Base-by-base conservation (phyloP, 139 green algal genomes). In the Marvania coccoides region DNA sequence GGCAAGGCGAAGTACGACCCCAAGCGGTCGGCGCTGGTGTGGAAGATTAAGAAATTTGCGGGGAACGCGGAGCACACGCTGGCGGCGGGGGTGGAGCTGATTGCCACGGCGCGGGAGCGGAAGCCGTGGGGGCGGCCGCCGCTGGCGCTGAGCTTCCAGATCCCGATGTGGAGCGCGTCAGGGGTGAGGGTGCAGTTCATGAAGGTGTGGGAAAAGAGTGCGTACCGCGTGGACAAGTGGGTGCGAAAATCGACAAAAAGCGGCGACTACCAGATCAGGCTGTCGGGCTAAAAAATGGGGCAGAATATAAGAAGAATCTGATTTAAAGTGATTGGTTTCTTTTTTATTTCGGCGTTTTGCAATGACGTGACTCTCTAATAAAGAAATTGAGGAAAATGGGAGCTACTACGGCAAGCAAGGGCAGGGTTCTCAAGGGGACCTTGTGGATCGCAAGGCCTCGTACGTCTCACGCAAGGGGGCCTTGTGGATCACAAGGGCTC, bases 1-100 rank as follows among this genome's bases (percentile, higher is more conserved):
- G 91, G 91, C 36, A 91, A 91, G 55, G 90, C 90, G 46, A 97
- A 97, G 80, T 97, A 97, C 76, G 89, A 96, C 66, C 72, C 90
- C 33, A 88, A 83, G n/a, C 81, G 86, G 35, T 81, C 91, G 39
- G 80, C 79, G 10, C 80, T 98, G 29, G 83, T 97, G 5, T 98
- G 92, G 92, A 98, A 97, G 81, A 82, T 97, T 28, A 81, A 86
- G 66, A 85, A 84, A 23, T 88, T 89, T 54, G 59, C 66, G 6
- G 87, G 87, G 7, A 68, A 81, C 55, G 62, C 65, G 7, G 89
- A 97, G 72, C 80, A 94, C 65, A 88, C 75, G 15, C 75, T 98
- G 72, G 70, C 79, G 2, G 91, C 93, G 3, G 82, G 89, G 55
- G 93, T 98, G 63, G 82, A 88, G 61, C 81, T 97, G 68, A 86